Conservation (phyloP, 2,329 filamentous ascomycete genomes). For the Lasiodiplodia theobromae region DNA sequence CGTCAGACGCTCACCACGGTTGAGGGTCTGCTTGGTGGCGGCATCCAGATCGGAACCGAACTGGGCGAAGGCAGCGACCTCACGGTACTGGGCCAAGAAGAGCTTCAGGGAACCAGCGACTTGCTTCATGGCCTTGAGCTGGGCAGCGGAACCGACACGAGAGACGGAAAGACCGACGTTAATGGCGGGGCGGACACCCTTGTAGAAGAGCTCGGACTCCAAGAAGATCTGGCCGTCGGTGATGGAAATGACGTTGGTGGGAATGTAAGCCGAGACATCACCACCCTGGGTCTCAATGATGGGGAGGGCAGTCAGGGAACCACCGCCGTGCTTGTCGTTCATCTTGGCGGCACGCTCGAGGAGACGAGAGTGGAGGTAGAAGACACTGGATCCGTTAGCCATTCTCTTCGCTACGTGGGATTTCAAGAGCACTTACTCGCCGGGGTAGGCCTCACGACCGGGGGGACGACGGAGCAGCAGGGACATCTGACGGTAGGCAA, state of each 20-base stretch:
- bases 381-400: conserved; percentile 65
- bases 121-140: conserved; percentile 99
- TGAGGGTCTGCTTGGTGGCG: conserved; percentile 97
- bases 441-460: conserved; percentile 98
- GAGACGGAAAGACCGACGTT: conserved; percentile 99
- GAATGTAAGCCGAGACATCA: conserved; percentile 99
- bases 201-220: conserved; percentile 99
- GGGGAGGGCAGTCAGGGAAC: conserved; percentile 95
- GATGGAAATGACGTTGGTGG: conserved; percentile 99
- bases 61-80: conserved; percentile 98
- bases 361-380: conserved; percentile 99
- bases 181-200: conserved; percentile 99
- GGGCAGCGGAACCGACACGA: conserved; percentile 98
- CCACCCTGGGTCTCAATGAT: conserved; percentile 99
- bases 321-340: conserved; percentile 92
- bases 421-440: conserved; percentile 68
- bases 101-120: conserved; percentile 99
- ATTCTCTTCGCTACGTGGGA: neutral
- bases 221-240: conserved; percentile 99
- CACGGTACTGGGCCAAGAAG: conserved; percentile 99
- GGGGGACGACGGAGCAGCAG: conserved; percentile 96
- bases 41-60: conserved; percentile 99
- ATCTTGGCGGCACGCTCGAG: conserved; percentile 99
- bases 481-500: conserved; percentile 98
- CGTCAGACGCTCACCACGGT: conserved; percentile 97